Evolutionary conservation across 805 yeast genomes (phyloP).

Genomic region (Cyberlindnera saturnus): DNA sequence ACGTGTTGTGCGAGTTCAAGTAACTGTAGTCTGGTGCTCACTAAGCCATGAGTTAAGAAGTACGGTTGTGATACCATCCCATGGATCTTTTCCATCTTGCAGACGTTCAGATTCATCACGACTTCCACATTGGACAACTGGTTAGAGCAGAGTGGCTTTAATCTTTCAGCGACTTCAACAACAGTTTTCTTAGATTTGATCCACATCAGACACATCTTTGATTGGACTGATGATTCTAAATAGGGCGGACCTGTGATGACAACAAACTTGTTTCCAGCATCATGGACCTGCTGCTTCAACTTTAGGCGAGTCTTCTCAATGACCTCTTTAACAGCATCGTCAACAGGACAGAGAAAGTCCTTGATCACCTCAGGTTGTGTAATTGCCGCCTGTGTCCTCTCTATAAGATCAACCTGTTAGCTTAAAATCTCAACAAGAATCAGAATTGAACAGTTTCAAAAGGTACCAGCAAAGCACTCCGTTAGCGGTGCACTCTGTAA

Average conservation of each 20-base stretch:
- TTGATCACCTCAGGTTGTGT: conserved; percentile 13
- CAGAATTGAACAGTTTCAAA: background rate
- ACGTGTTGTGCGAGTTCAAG: background rate
- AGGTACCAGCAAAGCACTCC: conserved; percentile 9
- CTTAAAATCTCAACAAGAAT: background rate
- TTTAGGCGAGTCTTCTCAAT: background rate
- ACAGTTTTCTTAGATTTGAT: conserved; percentile 1
- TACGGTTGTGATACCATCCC: conserved; percentile 2
- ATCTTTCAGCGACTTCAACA: background rate
- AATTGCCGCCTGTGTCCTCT: conserved; percentile 14
- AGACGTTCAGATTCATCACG: conserved; percentile 7
- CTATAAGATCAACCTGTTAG: background rate
- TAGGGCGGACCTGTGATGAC: conserved; percentile 7
- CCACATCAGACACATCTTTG: conserved; percentile 8
- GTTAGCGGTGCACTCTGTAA: conserved; percentile 2
- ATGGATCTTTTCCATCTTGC: background rate
- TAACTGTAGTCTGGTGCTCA: conserved; percentile 7
- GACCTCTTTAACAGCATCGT: background rate
- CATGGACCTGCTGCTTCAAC: background rate
- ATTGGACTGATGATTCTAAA: conserved; percentile 1
- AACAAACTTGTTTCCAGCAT: background rate
- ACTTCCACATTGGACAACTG: background rate
- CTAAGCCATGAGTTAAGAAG: conserved; percentile 8
- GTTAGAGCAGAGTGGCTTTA: background rate
- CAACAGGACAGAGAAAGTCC: conserved; percentile 11